Evolutionary conservation across 192 early-diverging fungal species (phyloP).

Genomic region (Geranomyces michiganensis): DNA sequence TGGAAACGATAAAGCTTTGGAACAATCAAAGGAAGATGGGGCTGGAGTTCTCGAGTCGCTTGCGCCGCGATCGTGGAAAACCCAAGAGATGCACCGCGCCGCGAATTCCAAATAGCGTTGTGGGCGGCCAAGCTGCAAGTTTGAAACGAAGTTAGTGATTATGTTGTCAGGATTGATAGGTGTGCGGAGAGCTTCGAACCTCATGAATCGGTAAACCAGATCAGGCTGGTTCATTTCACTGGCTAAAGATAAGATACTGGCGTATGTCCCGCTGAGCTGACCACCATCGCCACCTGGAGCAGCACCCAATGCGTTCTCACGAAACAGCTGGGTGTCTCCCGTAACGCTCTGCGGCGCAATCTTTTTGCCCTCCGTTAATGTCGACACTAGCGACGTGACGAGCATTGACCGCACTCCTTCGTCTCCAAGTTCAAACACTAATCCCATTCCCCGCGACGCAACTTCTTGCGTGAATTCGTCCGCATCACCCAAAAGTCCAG

Average conservation of each 20-base stretch:
- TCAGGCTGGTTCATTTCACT: slow-evolving; percentile 93
- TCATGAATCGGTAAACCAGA: slow-evolving; percentile 92
- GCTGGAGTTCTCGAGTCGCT: slow-evolving; percentile 79
- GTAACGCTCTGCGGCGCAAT: slow-evolving; percentile 60
- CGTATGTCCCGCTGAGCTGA: slow-evolving; percentile 27
- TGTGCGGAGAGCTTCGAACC: slow-evolving; percentile 29
- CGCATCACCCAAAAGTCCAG: slow-evolving; percentile 73
- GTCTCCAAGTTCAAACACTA: slow-evolving; percentile 83
- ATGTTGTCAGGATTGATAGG: no score
- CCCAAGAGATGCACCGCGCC: slow-evolving; percentile 86
- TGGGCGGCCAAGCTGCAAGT: slow-evolving; percentile 74
- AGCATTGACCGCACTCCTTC: slow-evolving; percentile 65
- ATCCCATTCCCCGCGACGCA: slow-evolving; percentile 83
- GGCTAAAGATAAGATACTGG: slow-evolving; percentile 78
- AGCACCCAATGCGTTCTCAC: slow-evolving; percentile 65
- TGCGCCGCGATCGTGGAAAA: slow-evolving; percentile 76
- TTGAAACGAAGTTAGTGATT: no score
- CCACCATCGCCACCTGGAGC: slow-evolving; percentile 69
- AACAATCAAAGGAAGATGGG: slow-evolving; percentile 73
- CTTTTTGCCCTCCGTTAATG: slow-evolving; percentile 72
- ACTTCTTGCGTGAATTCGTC: slow-evolving; percentile 88
- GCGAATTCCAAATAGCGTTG: slow-evolving; percentile 88
- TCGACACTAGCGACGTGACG: slow-evolving; percentile 72
- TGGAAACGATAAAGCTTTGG: slow-evolving; percentile 87
- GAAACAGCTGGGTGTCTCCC: slow-evolving; percentile 76